phyloP scores from a whole-genome alignment of 768 basidiomycete genomes.

The Suillus variegatus region DNA sequence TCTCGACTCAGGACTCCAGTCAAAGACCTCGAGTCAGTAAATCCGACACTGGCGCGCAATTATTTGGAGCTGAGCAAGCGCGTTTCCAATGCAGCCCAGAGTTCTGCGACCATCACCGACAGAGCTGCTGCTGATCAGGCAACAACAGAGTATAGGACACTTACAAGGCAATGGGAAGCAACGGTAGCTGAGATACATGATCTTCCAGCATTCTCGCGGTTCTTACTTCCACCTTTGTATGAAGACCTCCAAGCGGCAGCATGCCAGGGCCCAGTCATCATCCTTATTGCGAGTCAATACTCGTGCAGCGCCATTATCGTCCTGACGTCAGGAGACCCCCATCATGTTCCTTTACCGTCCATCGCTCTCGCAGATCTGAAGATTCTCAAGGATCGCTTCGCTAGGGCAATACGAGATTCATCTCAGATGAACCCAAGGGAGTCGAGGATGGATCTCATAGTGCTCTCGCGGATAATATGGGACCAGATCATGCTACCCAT shows the following conservation, averaged over 20 bases:
- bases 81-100: neutral
- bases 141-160: neutral
- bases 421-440: no score
- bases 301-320: neutral
- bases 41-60: neutral
- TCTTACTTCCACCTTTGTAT: neutral
- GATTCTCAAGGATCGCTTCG: no score
- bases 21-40: slow-evolving; percentile 17
- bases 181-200: neutral
- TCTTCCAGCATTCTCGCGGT: neutral
- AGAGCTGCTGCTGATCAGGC: neutral
- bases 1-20: slow-evolving; percentile 24
- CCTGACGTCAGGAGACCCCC: neutral
- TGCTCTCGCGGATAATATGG: no score
- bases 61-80: neutral
- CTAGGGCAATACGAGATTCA: no score
- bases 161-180: neutral
- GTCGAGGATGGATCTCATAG: no score
- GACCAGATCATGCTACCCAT: no score
- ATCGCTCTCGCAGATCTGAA: no score
- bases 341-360: no score
- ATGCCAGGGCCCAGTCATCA: neutral
- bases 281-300: neutral
- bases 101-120: neutral
- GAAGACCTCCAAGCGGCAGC: neutral